Evolutionary conservation across 495 filamentous ascomycete genomes (phyloP).

Genomic region (Annulohypoxylon stygium): DNA sequence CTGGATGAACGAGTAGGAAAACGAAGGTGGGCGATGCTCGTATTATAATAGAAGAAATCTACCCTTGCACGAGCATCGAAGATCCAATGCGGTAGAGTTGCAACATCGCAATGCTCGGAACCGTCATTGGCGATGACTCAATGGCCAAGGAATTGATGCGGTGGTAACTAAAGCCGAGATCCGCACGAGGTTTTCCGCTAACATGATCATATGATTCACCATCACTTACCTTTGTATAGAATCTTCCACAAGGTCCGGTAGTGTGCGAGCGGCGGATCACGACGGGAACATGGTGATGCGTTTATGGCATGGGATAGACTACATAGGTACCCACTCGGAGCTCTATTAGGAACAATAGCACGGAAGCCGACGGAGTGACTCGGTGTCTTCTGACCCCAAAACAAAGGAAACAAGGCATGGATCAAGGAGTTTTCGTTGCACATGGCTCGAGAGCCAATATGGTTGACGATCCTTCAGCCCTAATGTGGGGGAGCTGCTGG

Average conservation of each 20-base stretch:
- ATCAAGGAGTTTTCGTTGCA: conserved; percentile 30
- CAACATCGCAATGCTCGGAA: conserved; percentile 37
- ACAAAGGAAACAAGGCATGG: conserved; percentile 20
- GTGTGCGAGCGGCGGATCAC: conserved; percentile 37
- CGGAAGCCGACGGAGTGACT: conserved; percentile 41
- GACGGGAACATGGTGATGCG: conserved; percentile 47
- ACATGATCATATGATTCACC: conserved; percentile 42
- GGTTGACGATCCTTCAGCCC: conserved; percentile 41
- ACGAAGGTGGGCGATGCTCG: conserved; percentile 33
- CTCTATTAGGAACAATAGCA: conserved; percentile 26
- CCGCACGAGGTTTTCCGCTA: conserved; percentile 37
- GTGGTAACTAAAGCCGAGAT: conserved; percentile 41
- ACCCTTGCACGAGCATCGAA: conserved; percentile 31
- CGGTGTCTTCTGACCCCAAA: conserved; percentile 32
- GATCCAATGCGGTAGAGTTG: conserved; percentile 37
- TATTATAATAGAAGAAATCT: conserved; percentile 39
- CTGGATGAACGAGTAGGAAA: conserved; percentile 33
- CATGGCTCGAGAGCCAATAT: conserved; percentile 40
- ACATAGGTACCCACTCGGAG: conserved; percentile 39
- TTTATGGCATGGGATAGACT: conserved; percentile 44
- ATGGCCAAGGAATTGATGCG: conserved; percentile 25
- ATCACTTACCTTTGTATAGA: conserved; percentile 30
- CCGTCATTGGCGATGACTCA: conserved; percentile 42
- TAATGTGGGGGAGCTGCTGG: conserved; percentile 42
- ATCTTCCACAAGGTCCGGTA: conserved; percentile 42